Percentiles rank a stretch among this genome's conserved stretches.
phyloP scores from a whole-genome alignment of 2,329 filamentous ascomycete species.

The Aspergillus pseudoglaucus region DNA sequence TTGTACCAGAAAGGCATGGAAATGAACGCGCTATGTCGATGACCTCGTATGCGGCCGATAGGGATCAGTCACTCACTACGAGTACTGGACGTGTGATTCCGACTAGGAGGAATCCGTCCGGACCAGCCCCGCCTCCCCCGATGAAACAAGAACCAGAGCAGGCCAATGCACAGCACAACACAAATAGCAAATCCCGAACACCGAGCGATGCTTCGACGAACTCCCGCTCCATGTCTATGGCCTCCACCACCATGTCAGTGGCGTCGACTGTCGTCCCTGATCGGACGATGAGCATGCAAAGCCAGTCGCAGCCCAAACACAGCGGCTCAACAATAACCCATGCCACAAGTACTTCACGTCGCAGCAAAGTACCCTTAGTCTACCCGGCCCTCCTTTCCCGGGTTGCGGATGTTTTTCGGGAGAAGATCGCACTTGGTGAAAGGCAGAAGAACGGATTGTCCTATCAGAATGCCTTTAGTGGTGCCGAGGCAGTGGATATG shows the following conservation, averaged over 20 bases:
- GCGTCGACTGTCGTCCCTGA: constrained; percentile 62
- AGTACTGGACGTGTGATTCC: constrained; percentile 81
- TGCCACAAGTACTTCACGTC: constrained; percentile 56
- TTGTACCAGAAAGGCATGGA: constrained; percentile 85
- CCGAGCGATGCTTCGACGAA: constrained; percentile 39
- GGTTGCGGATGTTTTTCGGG: constrained; percentile 85
- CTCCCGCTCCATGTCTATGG: constrained; percentile 81
- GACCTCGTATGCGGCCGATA: constrained; percentile 72
- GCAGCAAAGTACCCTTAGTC: constrained; percentile 67
- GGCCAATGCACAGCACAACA: constrained; percentile 44
- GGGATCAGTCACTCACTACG: constrained; percentile 78
- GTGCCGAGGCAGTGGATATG: constrained; percentile 89
- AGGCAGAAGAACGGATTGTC: constrained; percentile 93
- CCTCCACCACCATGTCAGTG: constrained; percentile 69
- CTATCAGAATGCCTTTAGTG: constrained; percentile 95
- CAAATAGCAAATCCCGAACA: constrained; percentile 27
- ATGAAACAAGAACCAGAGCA: constrained; percentile 38
- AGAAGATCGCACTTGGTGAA: constrained; percentile 78
- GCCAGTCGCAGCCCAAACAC: constrained; percentile 44
- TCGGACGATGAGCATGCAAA: constrained; percentile 52
- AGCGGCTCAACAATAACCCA: constrained; percentile 45
- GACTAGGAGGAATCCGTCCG: constrained; percentile 58
- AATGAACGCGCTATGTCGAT: constrained; percentile 96
- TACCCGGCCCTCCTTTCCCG: constrained; percentile 92
- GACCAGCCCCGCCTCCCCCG: constrained; percentile 27